A percentile compares a stretch with the other conserved stretches of the same genome.
phyloP scores from a whole-genome alignment of 2,329 filamentous ascomycete genomes.

The Mycosphaerella arachidis region DNA sequence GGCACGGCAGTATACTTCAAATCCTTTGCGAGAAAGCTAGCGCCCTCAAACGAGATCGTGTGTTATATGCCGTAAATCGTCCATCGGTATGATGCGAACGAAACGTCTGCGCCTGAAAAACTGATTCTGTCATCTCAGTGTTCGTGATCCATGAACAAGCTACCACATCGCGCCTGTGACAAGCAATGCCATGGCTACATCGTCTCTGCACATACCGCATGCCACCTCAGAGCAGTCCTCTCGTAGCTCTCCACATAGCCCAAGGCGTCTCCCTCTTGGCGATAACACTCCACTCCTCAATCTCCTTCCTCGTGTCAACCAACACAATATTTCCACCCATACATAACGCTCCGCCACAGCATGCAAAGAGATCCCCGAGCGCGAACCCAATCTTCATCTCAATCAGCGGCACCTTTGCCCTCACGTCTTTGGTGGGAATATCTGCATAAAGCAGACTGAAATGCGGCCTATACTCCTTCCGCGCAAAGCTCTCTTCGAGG shows the following conservation, averaged over 20 bases:
- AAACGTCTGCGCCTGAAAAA: too few relatives aligned
- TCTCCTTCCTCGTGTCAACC: slow-evolving; percentile 21
- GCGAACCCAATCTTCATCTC: slow-evolving; percentile 27
- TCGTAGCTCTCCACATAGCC: slow-evolving; percentile 22
- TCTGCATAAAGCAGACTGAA: slow-evolving; percentile 22
- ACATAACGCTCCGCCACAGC: slow-evolving; percentile 24
- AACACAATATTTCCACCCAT: slow-evolving; percentile 23
- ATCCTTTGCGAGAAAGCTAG: too few relatives aligned
- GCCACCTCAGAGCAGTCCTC: slow-evolving; percentile 18
- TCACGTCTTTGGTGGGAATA: slow-evolving; percentile 19
- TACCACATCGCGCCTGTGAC: too few relatives aligned
- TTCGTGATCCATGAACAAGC: too few relatives aligned
- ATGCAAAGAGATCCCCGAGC: slow-evolving; percentile 25
- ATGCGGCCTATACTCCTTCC: slow-evolving; percentile 22
- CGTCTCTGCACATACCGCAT: neutral
- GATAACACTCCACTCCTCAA: slow-evolving; percentile 19
- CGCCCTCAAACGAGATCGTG: too few relatives aligned
- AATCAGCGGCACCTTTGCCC: slow-evolving; percentile 19
- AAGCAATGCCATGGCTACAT: too few relatives aligned
- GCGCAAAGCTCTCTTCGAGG: slow-evolving; percentile 7
- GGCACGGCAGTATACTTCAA: too few relatives aligned
- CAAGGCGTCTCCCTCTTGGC: slow-evolving; percentile 21
- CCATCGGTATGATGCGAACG: too few relatives aligned
- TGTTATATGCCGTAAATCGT: too few relatives aligned
- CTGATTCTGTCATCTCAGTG: too few relatives aligned